These are phyloP conservation scores for Lentinula boryana DNA, from an alignment of 768 basidiomycete species.

Conservation along the genomic window DNA sequence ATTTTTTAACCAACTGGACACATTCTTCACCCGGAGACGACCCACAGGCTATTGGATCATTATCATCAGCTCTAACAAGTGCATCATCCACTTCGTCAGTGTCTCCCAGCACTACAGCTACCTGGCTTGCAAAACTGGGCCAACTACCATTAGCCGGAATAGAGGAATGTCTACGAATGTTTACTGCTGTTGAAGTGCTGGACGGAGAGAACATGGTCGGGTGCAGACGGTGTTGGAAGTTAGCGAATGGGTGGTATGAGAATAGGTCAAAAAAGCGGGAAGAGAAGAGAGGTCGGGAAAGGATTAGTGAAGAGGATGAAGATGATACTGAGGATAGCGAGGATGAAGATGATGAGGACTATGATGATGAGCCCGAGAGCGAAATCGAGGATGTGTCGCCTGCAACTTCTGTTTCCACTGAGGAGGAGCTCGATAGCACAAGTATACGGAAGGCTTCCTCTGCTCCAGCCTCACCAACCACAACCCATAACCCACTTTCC, in stretches of 20 bases:
- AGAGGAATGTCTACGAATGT: slow-evolving; percentile 79
- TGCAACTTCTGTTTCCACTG: background rate
- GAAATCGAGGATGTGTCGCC: slow-evolving; percentile 5
- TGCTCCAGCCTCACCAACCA: slow-evolving; percentile 2
- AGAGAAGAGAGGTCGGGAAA: slow-evolving; percentile 17
- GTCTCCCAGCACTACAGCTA: slow-evolving; percentile 16
- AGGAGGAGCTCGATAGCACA: background rate
- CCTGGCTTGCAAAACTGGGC: slow-evolving; percentile 37
- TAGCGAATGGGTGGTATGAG: slow-evolving; percentile 60
- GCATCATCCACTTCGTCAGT: slow-evolving; percentile 4
- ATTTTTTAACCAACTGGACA: slow-evolving; percentile 33
- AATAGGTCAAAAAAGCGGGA: slow-evolving; percentile 11
- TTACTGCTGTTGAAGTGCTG: slow-evolving; percentile 89
- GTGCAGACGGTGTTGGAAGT: slow-evolving; percentile 92
- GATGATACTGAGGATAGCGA: slow-evolving; percentile 16
- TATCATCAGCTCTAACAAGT: slow-evolving; percentile 1
- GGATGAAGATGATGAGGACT: slow-evolving; percentile 22
- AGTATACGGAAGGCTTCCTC: background rate
- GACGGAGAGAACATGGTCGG: slow-evolving; percentile 95
- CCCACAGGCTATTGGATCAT: slow-evolving; percentile 12
- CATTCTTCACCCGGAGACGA: slow-evolving; percentile 9
- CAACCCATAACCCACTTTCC: background rate
- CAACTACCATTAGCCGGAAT: slow-evolving; percentile 43
- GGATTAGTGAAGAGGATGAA: slow-evolving; percentile 18
- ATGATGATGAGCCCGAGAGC: slow-evolving; percentile 17